phyloP scores from a whole-genome alignment of 2,329 filamentous ascomycete species.

The Bipolaris sorokiniana region DNA sequence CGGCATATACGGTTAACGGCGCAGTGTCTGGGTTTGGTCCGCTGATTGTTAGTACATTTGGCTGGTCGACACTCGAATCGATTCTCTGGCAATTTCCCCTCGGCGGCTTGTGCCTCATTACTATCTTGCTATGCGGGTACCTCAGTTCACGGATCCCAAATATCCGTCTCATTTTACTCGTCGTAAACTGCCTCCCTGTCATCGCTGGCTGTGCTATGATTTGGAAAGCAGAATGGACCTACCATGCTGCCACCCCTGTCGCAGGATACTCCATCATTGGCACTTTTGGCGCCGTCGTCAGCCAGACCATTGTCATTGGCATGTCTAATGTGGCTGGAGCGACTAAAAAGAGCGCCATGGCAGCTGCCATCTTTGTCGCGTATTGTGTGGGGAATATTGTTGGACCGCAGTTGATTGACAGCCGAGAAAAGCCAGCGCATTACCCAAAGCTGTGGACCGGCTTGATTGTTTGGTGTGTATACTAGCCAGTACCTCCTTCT shows the following conservation, averaged over 20 bases:
- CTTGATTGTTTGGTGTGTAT: conserved; percentile 64
- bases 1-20: conserved; percentile 64
- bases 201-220: conserved; percentile 77
- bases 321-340: conserved; percentile 75
- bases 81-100: conserved; percentile 72
- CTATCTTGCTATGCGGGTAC: conserved; percentile 70
- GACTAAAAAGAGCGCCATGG: conserved; percentile 80
- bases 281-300: conserved; percentile 74
- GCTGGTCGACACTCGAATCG: conserved; percentile 49
- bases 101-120: conserved; percentile 69
- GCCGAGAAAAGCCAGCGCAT: conserved; percentile 68
- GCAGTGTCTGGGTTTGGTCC: conserved; percentile 51
- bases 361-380: conserved; percentile 74
- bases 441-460: conserved; percentile 76
- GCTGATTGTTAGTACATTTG: conserved; percentile 50
- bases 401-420: conserved; percentile 72
- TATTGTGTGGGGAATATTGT: conserved; percentile 81
- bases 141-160: conserved; percentile 66
- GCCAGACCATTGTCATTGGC: conserved; percentile 62
- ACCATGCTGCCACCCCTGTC: conserved; percentile 69
- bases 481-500: not conserved
- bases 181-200: conserved; percentile 72
- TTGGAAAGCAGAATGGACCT: conserved; percentile 70
- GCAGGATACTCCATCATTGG: conserved; percentile 75
- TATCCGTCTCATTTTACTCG: conserved; percentile 68